Base-by-base conservation (phyloP, 2,329 filamentous ascomycete genomes). In the Colletotrichum euphorbiae region DNA sequence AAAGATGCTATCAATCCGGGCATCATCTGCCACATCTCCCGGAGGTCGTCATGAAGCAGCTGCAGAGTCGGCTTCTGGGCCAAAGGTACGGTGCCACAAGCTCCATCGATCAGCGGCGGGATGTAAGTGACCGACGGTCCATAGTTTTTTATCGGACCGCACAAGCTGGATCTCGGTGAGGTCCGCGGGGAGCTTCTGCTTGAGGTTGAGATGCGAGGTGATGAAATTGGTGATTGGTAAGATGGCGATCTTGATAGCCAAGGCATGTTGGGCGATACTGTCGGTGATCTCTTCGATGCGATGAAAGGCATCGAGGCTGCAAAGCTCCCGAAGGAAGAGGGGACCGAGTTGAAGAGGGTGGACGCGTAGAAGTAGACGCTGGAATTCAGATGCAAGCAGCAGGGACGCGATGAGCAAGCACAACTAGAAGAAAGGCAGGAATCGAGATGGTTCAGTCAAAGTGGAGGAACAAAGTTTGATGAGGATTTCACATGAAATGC, bases 21-120 rank as follows among this genome's bases (percentile, higher is more conserved):
- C 69, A 72, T 48, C 67, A 74, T 70, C 33, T 68, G 45, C 70
- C 68, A 70, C 51, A 71, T 65, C 28, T 62, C 67, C 17, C 62
- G 48, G 19, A 73, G 42, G 38, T 78, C 75, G n/a, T 71, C 69
- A 6, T 72, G 69, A 36, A 77, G 51, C 54, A 74, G 64, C 13
- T 69, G 19, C 56, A 67, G 51, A 3, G 72, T 57, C 1, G 73
- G 71, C 38, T 73, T 71, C 66, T 74, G 74, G 6, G 70, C 69
- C 15, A 75, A 73, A 1, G 77, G 76, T 8, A 73, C 71, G 1
- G 77, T 80, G 12, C 78, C 77, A 59, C 75, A 77, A 0, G 77
- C 75, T 3, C 76, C 75, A 57, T 80, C 78, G 64, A 77, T 76
- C 6, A 80, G 73, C 0, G 78, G 74, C 15, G 78, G 77, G 55